Conservation (phyloP, 1,139 yeast species). For the Suhomyces anneliseae region DNA sequence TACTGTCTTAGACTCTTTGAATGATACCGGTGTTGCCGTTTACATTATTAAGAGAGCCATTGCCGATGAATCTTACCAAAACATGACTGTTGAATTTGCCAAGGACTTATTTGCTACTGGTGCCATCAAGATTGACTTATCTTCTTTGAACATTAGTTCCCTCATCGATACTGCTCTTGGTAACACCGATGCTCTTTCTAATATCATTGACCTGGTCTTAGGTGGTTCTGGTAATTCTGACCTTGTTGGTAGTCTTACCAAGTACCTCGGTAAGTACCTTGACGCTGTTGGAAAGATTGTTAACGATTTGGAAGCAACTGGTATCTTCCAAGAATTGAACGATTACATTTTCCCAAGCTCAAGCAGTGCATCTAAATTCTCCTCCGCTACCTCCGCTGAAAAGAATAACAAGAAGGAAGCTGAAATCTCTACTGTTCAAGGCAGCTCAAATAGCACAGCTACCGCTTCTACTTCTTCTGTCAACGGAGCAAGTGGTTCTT, state of each 20-base stretch:
- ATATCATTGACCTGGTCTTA: slow-evolving; percentile 26
- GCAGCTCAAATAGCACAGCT: slow-evolving; percentile 7
- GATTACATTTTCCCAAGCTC: slow-evolving; percentile 31
- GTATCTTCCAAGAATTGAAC: slow-evolving; percentile 43
- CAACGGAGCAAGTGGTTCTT: slow-evolving; percentile 13
- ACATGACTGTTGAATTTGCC: slow-evolving; percentile 35
- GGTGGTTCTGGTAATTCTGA: slow-evolving; percentile 18
- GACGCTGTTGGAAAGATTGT: slow-evolving; percentile 34
- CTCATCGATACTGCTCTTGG: slow-evolving; percentile 26
- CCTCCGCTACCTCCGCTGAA: slow-evolving; percentile 10
- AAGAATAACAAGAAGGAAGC: slow-evolving; percentile 11
- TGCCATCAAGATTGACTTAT: slow-evolving; percentile 23
- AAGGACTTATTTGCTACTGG: slow-evolving; percentile 29
- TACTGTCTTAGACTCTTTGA: slow-evolving; percentile 37
- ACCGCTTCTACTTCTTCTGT: slow-evolving; percentile 12
- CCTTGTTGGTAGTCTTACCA: slow-evolving; percentile 10
- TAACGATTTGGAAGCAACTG: slow-evolving; percentile 37
- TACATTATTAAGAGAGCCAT: slow-evolving; percentile 39
- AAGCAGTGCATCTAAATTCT: slow-evolving; percentile 3
- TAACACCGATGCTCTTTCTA: slow-evolving; percentile 26
- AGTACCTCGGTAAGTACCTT: slow-evolving; percentile 29
- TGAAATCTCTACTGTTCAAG: slow-evolving; percentile 6
- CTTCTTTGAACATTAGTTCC: slow-evolving; percentile 28
- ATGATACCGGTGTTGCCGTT: slow-evolving; percentile 45
- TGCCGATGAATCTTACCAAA: slow-evolving; percentile 37